A percentile compares a stretch with the other conserved stretches of the same genome.
phyloP scores from a whole-genome alignment of 345 rosid genomes.

The Boechera divaricarpa region DNA sequence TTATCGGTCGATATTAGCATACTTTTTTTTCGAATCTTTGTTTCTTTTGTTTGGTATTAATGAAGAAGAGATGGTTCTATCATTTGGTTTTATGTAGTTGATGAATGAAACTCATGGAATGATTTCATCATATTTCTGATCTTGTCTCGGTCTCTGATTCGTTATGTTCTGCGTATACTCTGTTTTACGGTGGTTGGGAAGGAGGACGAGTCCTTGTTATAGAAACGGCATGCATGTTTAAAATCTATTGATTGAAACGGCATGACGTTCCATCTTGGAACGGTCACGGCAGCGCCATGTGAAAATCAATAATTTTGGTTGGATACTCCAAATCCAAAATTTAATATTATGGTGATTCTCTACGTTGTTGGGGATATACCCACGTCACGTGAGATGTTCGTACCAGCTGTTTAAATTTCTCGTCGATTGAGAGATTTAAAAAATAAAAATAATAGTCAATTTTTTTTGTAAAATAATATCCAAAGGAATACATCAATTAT shows the following conservation, averaged over 20 bases:
- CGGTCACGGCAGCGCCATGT: slow-evolving; percentile 24
- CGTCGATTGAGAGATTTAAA: not conserved
- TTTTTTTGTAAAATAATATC: not conserved
- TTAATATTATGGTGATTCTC: slow-evolving; percentile 24
- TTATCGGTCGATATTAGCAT: slow-evolving; percentile 67
- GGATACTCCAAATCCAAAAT: slow-evolving; percentile 23
- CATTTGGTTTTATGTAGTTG: slow-evolving; percentile 28
- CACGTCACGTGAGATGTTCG: slow-evolving; percentile 45
- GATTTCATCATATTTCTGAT: slow-evolving; percentile 4
- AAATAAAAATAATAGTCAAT: not conserved
- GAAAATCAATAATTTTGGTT: slow-evolving; percentile 39
- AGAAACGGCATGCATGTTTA: slow-evolving; percentile 20
- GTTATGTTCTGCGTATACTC: not conserved
- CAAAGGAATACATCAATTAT: not conserved
- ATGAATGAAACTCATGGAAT: slow-evolving; percentile 17
- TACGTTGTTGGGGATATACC: slow-evolving; percentile 29
- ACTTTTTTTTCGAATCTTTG: not conserved
- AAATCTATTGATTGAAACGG: not conserved
- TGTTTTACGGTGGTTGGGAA: not conserved
- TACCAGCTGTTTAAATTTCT: slow-evolving; percentile 33
- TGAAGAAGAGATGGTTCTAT: slow-evolving; percentile 16
- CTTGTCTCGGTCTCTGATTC: slow-evolving; percentile 9
- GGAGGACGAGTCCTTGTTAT: not conserved
- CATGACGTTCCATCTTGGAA: slow-evolving; percentile 13
- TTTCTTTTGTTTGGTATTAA: slow-evolving; percentile 15